These are phyloP conservation scores for Rhododendron ferrugineum DNA, from an alignment of 148 eudicot genomes.

Conservation along the genomic window DNA sequence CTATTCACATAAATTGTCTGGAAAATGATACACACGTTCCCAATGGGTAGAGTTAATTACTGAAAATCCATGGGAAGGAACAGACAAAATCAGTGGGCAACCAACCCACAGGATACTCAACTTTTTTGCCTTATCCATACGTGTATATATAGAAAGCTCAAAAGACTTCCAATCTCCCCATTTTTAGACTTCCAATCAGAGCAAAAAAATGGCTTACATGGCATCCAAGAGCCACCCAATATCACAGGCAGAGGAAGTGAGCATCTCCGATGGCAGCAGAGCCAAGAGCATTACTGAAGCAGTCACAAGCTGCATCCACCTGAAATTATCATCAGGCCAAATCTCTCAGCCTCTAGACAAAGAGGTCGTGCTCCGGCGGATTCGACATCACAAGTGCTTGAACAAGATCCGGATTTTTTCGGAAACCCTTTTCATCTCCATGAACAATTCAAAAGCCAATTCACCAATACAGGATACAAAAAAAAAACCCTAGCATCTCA, in stretches of 20 bases:
- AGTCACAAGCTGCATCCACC: constrained; percentile 23
- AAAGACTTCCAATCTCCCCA: background rate
- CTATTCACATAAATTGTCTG: no score
- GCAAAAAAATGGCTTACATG: constrained; percentile 23
- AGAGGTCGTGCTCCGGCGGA: constrained; percentile 32
- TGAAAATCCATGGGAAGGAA: background rate
- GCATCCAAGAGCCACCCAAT: constrained; percentile 12
- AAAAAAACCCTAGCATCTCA: no score
- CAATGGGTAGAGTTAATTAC: background rate
- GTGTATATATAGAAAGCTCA: background rate
- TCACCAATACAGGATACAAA: no score
- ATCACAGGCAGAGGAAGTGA: constrained; percentile 9
- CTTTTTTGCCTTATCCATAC: no score
- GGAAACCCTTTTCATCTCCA: no score
- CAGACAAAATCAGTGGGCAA: background rate
- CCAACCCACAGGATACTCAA: background rate
- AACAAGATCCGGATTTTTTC: constrained; percentile 20
- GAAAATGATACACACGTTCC: background rate
- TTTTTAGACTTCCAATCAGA: background rate
- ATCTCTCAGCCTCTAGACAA: constrained; percentile 26
- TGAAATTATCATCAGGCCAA: constrained; percentile 24
- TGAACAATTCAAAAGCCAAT: no score
- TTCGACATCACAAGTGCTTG: constrained; percentile 29
- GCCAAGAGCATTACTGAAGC: background rate
- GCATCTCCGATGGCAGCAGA: background rate